Evolutionary conservation across 192 early-diverging fungal species (phyloP).

Genomic region (Coemansia sp.): DNA sequence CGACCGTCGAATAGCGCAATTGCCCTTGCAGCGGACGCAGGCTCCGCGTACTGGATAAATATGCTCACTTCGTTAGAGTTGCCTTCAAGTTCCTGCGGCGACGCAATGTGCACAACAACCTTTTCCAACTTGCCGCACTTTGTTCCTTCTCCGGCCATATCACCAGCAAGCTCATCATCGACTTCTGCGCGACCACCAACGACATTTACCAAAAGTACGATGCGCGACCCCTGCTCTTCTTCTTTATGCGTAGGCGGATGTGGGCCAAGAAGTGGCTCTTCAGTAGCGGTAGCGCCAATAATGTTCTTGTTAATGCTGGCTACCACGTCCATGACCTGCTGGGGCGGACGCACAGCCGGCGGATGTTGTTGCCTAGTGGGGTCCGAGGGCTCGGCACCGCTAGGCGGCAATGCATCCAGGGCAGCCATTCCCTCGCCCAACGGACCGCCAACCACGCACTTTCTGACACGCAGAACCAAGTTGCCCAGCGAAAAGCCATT

Average conservation of each 20-base stretch:
- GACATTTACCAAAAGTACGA: conserved; percentile 71
- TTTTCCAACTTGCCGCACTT: conserved; percentile 76
- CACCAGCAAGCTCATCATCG: conserved; percentile 80
- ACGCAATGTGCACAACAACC: conserved; percentile 64
- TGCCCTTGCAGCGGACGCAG: conserved; percentile 54
- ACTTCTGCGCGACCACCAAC: conserved; percentile 71
- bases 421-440: conserved; percentile 80
- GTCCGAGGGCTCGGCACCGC: not conserved
- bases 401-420: conserved; percentile 59
- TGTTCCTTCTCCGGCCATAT: conserved; percentile 80
- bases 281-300: not conserved
- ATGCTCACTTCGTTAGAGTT: conserved; percentile 64
- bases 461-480: conserved; percentile 65
- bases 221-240: conserved; percentile 25
- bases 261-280: not conserved
- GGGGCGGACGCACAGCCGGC: conserved; percentile 29
- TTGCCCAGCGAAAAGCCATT: conserved; percentile 81
- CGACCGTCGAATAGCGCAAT: conserved; percentile 71
- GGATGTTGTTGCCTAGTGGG: not conserved
- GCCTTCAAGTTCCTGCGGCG: conserved; percentile 21
- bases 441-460: conserved; percentile 76
- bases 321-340: conserved; percentile 41
- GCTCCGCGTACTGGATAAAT: conserved; percentile 71
- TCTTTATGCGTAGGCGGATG: not conserved
- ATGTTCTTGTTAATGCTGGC: conserved; percentile 48